A percentile compares a stretch with the other conserved stretches of the same genome.
Evolutionary conservation across 2,329 filamentous ascomycete genomes (phyloP).

Genomic region (Arthroderma sp.): DNA sequence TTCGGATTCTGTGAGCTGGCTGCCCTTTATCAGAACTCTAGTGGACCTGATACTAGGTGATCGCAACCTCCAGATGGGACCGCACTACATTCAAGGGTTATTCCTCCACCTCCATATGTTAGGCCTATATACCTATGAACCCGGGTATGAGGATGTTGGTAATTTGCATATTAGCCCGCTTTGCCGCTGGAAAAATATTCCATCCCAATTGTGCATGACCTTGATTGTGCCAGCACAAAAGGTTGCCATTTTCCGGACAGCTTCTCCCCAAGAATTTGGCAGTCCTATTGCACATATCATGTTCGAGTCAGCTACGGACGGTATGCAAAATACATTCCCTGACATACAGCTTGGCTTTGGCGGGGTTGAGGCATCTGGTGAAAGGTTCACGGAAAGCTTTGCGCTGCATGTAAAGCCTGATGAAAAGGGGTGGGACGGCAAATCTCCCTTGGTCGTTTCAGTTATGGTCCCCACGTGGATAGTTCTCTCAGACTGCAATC

Average conservation of each 20-base stretch:
- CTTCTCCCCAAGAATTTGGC: conserved; percentile 2
- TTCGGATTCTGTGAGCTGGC: conserved; percentile 12
- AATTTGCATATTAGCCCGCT: not conserved
- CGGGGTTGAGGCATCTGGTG: conserved; percentile 6
- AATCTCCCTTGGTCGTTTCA: conserved; percentile 15
- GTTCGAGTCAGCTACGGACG: conserved; percentile 6
- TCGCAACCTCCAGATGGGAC: conserved; percentile 9
- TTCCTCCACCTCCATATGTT: conserved; percentile 16
- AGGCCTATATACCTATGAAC: conserved; percentile 7
- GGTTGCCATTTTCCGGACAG: not conserved
- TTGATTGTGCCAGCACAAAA: conserved; percentile 3
- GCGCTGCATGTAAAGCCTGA: conserved; percentile 13
- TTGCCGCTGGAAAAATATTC: conserved; percentile 1
- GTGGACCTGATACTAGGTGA: conserved; percentile 10
- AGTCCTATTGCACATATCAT: conserved; percentile 10
- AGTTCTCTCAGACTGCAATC: conserved; percentile 9
- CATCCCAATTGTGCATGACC: conserved; percentile 5
- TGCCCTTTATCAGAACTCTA: conserved; percentile 6
- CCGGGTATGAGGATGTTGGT: not conserved
- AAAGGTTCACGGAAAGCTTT: conserved; percentile 10
- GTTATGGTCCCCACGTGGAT: conserved; percentile 15
- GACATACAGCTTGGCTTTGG: conserved; percentile 16
- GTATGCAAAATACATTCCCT: conserved; percentile 13
- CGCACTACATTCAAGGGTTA: conserved; percentile 18
- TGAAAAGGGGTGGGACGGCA: conserved; percentile 13